Conservation (phyloP, 1,284 basidiomycete species). For the Ganoderma lucidum region DNA sequence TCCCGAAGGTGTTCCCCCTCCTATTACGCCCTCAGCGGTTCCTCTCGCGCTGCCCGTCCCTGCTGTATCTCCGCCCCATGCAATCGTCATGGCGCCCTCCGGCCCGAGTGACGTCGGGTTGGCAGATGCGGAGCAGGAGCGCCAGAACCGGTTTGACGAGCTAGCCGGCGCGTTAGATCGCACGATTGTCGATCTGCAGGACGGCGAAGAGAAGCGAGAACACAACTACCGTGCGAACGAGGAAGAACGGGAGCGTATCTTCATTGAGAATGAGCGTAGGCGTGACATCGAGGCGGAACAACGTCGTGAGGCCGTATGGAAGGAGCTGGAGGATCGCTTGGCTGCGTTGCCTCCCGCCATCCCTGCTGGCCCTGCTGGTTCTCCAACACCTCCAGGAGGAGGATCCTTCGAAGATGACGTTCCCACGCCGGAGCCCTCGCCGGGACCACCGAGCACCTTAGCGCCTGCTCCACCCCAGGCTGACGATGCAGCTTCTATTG, state of each 20-base stretch:
- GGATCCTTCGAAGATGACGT: constrained; percentile 1
- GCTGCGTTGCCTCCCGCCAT: constrained; percentile 31
- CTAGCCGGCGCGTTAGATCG: constrained; percentile 58
- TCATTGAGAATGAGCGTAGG: constrained; percentile 63
- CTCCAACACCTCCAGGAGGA: constrained; percentile 15
- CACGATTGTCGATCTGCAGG: constrained; percentile 54
- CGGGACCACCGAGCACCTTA: background rate
- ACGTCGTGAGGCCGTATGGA: constrained; percentile 58
- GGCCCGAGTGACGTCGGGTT: constrained; percentile 47
- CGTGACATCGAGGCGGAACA: constrained; percentile 58
- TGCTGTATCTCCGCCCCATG: background rate
- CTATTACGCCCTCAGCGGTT: background rate
- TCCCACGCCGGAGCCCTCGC: background rate
- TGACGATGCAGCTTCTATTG: constrained; percentile 39
- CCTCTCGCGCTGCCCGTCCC: constrained; percentile 8
- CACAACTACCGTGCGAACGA: constrained; percentile 68
- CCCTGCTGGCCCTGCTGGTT: constrained; percentile 15
- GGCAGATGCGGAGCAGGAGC: constrained; percentile 60
- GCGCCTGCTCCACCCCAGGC: background rate
- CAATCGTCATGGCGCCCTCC: constrained; percentile 23
- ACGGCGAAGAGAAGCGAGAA: constrained; percentile 69
- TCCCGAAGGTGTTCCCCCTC: background rate
- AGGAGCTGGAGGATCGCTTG: constrained; percentile 50
- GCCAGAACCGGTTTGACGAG: constrained; percentile 61
- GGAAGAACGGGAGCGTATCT: constrained; percentile 67